Base-by-base conservation (phyloP, 148 eudicot genomes). In the Persicaria tinctoria region DNA sequence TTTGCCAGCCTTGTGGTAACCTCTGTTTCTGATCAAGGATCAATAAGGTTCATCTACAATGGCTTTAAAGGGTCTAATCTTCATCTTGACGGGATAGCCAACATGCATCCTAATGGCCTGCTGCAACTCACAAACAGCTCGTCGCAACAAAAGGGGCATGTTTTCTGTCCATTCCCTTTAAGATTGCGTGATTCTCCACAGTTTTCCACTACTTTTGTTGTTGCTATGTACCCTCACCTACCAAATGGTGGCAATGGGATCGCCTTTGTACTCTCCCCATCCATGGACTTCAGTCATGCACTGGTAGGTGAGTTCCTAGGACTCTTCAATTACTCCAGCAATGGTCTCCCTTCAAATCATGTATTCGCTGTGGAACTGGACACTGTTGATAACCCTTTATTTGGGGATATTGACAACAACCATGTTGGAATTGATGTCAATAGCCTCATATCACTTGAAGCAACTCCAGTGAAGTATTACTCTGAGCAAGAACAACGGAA, bases 61-160 rank as follows among this genome's bases (percentile, higher is more conserved):
- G 78, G 78, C 8, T 76, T 76, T 38, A 46, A 20, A 45, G 74
- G 74, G 23, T 56, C 68, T 4, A 46, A 76, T 20, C 46, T 76
- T 54, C 51, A 14, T 56, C 53, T 70, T 44, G 74, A 70, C 20
- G 74, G 74, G 17, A 17, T 32, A 17, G 68, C 79, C 9, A 20
- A 46, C 3, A 55, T 70, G 13, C 68, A 70, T 18, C 48, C 75
- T 7, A 71, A 70, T 18, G 73, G 73, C 1, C 32, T 47, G 3
- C 17, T 49, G 12, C 73, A 70, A 17, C 73, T 70, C 4, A 70
- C 73, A n/a, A 46, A 47, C 73, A n/a, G 14, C 46, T 68, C 71
- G 4, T 12, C 16, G 18, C 73, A 12, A n/a, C 23, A 70, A 10
- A 20, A 17, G n/a, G 20, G 73, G 16, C 48, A 47, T 8, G 50